These are phyloP conservation scores for Aurinia saxatilis DNA, from an alignment of 345 rosid genomes.

Conservation along the genomic window DNA sequence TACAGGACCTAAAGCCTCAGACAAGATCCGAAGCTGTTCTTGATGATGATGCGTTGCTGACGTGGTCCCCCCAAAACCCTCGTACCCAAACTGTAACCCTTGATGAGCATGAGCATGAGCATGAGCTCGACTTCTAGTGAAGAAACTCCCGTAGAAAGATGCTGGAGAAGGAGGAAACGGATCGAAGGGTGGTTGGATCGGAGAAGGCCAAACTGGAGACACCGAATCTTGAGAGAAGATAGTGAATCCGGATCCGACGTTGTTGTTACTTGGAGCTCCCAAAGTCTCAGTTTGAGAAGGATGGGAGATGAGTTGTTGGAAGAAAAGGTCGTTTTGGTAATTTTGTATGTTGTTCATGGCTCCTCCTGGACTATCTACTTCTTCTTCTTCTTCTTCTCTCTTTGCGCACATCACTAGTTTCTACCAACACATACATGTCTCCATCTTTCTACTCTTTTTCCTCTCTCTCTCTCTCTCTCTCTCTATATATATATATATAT, in stretches of 20 bases:
- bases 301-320: conserved; percentile 56
- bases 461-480: neutral
- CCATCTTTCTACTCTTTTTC: conserved; percentile 17
- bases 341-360: conserved; percentile 52
- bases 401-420: conserved; percentile 44
- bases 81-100: conserved; percentile 34
- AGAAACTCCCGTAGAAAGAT: conserved; percentile 52
- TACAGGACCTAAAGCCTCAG: conserved; percentile 72
- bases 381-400: conserved; percentile 56
- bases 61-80: conserved; percentile 40
- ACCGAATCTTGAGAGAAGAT: conserved; percentile 45
- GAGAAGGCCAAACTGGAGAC: conserved; percentile 39
- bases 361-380: conserved; percentile 49
- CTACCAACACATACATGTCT: conserved; percentile 19
- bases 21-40: conserved; percentile 71
- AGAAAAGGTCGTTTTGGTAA: conserved; percentile 57
- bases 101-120: conserved; percentile 15
- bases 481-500: neutral
- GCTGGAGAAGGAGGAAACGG: conserved; percentile 47
- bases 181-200: conserved; percentile 33
- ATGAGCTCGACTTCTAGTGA: conserved; percentile 42
- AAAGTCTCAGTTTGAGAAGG: conserved; percentile 17
- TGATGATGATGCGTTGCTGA: conserved; percentile 31
- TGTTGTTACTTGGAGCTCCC: conserved; percentile 17
- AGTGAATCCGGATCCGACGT: conserved; percentile 33